phyloP scores from a whole-genome alignment of 306 rosid genomes.

The Quercus gilva region DNA sequence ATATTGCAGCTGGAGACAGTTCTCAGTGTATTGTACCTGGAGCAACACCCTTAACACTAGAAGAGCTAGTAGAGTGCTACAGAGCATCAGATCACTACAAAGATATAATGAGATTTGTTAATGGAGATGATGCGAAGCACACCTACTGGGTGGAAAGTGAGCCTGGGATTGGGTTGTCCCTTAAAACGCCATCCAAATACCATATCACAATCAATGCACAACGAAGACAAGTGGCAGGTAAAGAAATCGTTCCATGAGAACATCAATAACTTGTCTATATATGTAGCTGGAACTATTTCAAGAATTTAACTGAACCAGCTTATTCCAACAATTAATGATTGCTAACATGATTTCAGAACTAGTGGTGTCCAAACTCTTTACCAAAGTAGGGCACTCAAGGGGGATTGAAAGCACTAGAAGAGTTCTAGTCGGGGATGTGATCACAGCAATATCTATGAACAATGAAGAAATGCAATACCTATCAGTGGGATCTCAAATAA shows the following conservation, averaged over 20 bases:
- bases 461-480: constrained; percentile 4
- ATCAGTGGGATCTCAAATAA: constrained; percentile 1
- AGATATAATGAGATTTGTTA: constrained; percentile 6
- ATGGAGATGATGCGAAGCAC: background rate
- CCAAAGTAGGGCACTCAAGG: constrained; percentile 7
- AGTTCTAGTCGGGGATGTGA: background rate
- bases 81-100: constrained; percentile 6
- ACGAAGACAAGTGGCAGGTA: background rate
- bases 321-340: background rate
- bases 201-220: background rate
- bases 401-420: background rate
- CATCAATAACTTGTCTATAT: background rate
- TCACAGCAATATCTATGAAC: background rate
- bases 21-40: constrained; percentile 1
- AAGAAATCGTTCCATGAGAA: background rate
- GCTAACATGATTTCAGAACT: background rate
- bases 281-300: background rate
- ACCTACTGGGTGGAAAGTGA: constrained; percentile 8
- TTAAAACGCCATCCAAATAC: background rate
- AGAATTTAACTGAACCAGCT: background rate
- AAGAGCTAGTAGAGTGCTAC: background rate
- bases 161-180: background rate
- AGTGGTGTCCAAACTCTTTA: background rate
- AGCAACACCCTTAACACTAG: constrained; percentile 1
- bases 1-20: background rate